Percentiles rank a stretch among this genome's conserved stretches.
These are phyloP conservation scores for Alternaria brassicicola DNA, from an alignment of 2,329 filamentous ascomycete species.

Conservation along the genomic window DNA sequence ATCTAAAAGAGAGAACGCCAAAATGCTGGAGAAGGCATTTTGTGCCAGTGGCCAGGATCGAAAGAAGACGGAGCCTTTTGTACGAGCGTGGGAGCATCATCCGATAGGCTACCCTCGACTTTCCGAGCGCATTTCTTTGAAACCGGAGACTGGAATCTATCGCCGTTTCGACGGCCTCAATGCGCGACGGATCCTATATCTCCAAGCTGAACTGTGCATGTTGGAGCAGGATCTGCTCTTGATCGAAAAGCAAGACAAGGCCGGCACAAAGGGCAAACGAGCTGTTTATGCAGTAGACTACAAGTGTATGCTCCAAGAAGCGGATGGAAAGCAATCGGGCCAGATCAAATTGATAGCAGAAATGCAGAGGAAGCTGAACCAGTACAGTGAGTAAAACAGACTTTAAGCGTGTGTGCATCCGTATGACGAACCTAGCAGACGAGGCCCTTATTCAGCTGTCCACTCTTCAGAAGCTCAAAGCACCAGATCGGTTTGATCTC, in stretches of 20 bases:
- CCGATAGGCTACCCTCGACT: slow-evolving; percentile 20
- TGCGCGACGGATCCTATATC: slow-evolving; percentile 17
- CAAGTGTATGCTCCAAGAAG: not conserved
- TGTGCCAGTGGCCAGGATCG: not conserved
- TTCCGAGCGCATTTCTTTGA: slow-evolving; percentile 11
- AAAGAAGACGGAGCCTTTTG: not conserved
- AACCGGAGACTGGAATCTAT: slow-evolving; percentile 20
- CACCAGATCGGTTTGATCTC: slow-evolving; percentile 9
- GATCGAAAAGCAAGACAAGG: not conserved
- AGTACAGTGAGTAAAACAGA: slow-evolving; percentile 3
- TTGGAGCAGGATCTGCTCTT: not conserved
- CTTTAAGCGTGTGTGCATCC: not conserved
- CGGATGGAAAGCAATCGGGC: not conserved
- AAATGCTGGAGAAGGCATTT: not conserved
- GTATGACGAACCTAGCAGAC: not conserved
- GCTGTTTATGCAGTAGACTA: not conserved
- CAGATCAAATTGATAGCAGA: not conserved
- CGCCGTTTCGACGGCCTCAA: slow-evolving; percentile 23
- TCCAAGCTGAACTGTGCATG: slow-evolving; percentile 16
- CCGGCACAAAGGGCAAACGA: not conserved
- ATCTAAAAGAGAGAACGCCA: not conserved
- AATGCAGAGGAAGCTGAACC: slow-evolving; percentile 2
- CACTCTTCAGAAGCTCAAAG: not conserved
- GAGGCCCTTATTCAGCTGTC: slow-evolving; percentile 6
- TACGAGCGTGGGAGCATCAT: not conserved